A percentile compares a stretch with the other conserved stretches of the same genome.
Conservation (phyloP, 2,329 filamentous ascomycete genomes). For the Aureobasidium subglaciale region DNA sequence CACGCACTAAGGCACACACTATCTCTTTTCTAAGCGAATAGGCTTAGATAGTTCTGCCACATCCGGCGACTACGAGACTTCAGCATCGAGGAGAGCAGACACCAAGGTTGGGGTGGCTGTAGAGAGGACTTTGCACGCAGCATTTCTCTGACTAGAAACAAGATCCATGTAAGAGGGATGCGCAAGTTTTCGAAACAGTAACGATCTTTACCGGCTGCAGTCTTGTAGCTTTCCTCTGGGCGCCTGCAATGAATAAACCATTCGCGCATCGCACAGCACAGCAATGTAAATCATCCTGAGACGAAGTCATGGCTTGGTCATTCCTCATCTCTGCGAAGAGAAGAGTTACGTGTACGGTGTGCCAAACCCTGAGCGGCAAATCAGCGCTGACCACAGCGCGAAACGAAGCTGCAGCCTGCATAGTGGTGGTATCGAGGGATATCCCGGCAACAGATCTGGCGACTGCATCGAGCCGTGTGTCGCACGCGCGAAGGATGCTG, state of each 20-base stretch:
- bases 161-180: not conserved
- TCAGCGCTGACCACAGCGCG: conserved; percentile 10
- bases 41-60: conserved; percentile 10
- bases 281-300: conserved; percentile 10
- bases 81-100: not conserved
- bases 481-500: conserved; percentile 12
- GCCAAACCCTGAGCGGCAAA: conserved; percentile 8
- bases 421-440: conserved; percentile 9
- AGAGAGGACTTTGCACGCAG: not conserved
- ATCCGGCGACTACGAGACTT: not conserved
- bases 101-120: conserved; percentile 5
- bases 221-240: not conserved
- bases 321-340: conserved; percentile 2
- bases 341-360: not conserved
- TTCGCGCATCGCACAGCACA: too few relatives aligned
- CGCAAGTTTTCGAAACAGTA: not conserved
- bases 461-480: conserved; percentile 12
- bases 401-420: conserved; percentile 12
- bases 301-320: conserved; percentile 12
- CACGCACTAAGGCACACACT: conserved; percentile 10
- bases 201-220: not conserved
- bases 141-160: not conserved
- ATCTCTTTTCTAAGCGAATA: conserved; percentile 11
- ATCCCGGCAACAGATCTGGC: conserved; percentile 14
- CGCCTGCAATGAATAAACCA: conserved; percentile 8